These are phyloP conservation scores for Nyctanthes arbortristis DNA, from an alignment of 257 asterid species.

Conservation along the genomic window DNA sequence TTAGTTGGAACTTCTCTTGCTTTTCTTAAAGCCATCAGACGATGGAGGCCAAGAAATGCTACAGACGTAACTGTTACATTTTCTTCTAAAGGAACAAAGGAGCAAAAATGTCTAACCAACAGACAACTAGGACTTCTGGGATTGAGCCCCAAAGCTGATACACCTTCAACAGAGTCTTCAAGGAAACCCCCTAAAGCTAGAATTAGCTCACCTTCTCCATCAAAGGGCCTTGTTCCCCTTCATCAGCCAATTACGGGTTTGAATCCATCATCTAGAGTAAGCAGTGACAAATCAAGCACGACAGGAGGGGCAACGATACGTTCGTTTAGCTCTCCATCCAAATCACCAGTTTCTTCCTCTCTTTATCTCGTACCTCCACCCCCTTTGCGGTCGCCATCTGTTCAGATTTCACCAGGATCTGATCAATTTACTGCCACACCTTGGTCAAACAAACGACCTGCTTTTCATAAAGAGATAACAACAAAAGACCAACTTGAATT, in stretches of 20 bases:
- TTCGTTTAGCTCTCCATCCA: slow-evolving; percentile 57
- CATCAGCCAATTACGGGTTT: slow-evolving; percentile 62
- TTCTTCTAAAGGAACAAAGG: slow-evolving; percentile 63
- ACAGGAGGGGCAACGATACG: slow-evolving; percentile 50
- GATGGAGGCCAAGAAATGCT: slow-evolving; percentile 54
- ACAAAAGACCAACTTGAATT: slow-evolving; percentile 73
- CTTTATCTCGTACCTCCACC: slow-evolving; percentile 65
- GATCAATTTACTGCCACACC: slow-evolving; percentile 61
- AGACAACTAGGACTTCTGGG: slow-evolving; percentile 84
- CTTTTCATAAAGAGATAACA: slow-evolving; percentile 65
- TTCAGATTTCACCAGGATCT: slow-evolving; percentile 54
- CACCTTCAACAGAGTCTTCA: slow-evolving; percentile 44
- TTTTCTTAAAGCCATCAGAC: slow-evolving; percentile 55
- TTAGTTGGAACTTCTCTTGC: slow-evolving; percentile 63
- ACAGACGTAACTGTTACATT: slow-evolving; percentile 45
- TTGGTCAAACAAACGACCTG: slow-evolving; percentile 71
- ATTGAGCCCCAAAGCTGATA: slow-evolving; percentile 56
- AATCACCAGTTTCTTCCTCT: slow-evolving; percentile 78
- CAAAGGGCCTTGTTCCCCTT: slow-evolving; percentile 71
- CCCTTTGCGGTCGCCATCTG: slow-evolving; percentile 54
- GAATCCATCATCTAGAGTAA: slow-evolving; percentile 45
- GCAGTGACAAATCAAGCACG: slow-evolving; percentile 57
- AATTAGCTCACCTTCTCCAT: slow-evolving; percentile 49
- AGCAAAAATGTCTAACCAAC: slow-evolving; percentile 55
- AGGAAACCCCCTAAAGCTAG: slow-evolving; percentile 77